phyloP scores from a whole-genome alignment of 495 filamentous ascomycete species.

The Cairneyella variabilis region DNA sequence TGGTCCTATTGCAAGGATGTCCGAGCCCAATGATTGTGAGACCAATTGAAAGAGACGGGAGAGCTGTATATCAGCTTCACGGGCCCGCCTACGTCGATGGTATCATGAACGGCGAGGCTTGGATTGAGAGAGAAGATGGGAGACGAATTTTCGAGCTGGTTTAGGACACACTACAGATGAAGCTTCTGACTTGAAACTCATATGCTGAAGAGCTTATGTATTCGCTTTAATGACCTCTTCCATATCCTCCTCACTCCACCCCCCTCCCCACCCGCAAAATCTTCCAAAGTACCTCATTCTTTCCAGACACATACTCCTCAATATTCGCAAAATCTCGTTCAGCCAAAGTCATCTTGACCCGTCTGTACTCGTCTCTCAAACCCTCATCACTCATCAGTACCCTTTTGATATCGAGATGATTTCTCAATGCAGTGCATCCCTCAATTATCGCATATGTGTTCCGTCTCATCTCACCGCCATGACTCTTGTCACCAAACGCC shows the following conservation, averaged over 20 bases:
- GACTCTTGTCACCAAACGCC: neutral
- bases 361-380: conserved; percentile 24
- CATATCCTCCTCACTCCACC: conserved; percentile 20
- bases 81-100: too few species aligned
- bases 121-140: too few species aligned
- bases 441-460: conserved; percentile 22
- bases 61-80: too few species aligned
- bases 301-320: conserved; percentile 16
- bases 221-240: conserved; percentile 13
- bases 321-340: conserved; percentile 4
- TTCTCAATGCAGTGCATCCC: conserved; percentile 14
- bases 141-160: too few species aligned
- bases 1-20: too few species aligned
- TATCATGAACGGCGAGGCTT: too few species aligned
- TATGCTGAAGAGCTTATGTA: conserved; percentile 1
- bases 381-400: conserved; percentile 20
- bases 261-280: conserved; percentile 17
- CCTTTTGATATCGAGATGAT: conserved; percentile 24
- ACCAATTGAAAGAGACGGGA: too few species aligned
- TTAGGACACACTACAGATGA: too few species aligned
- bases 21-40: too few species aligned
- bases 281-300: conserved; percentile 21
- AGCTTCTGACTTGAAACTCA: too few species aligned
- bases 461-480: conserved; percentile 8
- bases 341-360: conserved; percentile 12